Evolutionary conservation across 768 basidiomycete genomes (phyloP).

Genomic region (Calocybe cyanea): DNA sequence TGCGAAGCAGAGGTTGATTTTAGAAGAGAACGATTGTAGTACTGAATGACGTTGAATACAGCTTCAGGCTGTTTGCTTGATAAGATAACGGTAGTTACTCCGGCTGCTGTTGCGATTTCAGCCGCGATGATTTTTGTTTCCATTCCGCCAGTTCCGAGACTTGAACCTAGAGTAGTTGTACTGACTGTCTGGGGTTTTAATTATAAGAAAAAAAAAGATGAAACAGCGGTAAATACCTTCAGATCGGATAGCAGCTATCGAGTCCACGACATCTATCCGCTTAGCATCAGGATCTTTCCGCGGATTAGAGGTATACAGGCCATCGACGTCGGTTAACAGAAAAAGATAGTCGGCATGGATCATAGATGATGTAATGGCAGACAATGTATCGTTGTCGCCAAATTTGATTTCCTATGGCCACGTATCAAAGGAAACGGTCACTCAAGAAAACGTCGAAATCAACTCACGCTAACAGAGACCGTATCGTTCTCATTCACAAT

Average conservation of each 20-base stretch:
- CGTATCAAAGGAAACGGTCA: background rate
- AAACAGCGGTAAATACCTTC: conserved; percentile 52
- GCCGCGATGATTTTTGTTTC: conserved; percentile 98
- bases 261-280: conserved; percentile 78
- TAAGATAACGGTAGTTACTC: conserved; percentile 87
- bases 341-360: conserved; percentile 97
- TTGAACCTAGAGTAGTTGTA: conserved; percentile 88
- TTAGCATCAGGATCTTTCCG: conserved; percentile 82
- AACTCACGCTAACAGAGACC: conserved; percentile 89
- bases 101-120: conserved; percentile 93
- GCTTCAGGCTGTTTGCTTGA: conserved; percentile 75
- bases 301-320: conserved; percentile 93
- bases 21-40: conserved; percentile 44
- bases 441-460: background rate
- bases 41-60: conserved; percentile 81
- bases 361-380: conserved; percentile 96
- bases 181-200: conserved; percentile 55
- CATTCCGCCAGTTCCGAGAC: conserved; percentile 97
- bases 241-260: conserved; percentile 74
- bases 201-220: background rate
- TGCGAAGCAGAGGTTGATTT: conserved; percentile 30
- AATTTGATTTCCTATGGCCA: conserved; percentile 94
- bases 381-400: conserved; percentile 97
- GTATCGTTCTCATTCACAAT: conserved; percentile 99
- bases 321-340: conserved; percentile 94